Base-by-base conservation (phyloP, 2,329 filamentous ascomycete species). In the Calonectria fujianensis region DNA sequence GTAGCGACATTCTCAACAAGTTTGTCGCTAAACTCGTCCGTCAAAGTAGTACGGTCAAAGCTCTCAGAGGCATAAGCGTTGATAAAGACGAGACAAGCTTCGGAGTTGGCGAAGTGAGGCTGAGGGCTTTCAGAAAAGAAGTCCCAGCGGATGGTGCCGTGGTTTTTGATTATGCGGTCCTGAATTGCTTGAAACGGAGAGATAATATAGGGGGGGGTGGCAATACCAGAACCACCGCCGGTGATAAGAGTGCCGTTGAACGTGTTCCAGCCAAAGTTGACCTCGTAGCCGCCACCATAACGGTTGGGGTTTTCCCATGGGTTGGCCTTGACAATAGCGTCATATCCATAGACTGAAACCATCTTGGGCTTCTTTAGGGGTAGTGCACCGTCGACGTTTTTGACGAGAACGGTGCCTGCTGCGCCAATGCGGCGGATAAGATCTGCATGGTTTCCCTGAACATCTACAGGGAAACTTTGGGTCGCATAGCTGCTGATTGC, bases 31-130 rank as follows among this genome's bases (percentile, higher is more conserved):
- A 61, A 61, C 35, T 61, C 96, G 73, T 93, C 90, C 74, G 93
- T 89, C 96, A 96, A 98, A 0, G 98, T 88, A 0, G 96, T 98
- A 45, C 98, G 89, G 85, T 99, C 95, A 86, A 91, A 98, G 7
- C 95, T 96, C 85, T 98, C 97, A 68, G 96, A 96, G 4, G 94
- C 91, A 82, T 96, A 90, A 18, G 96, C 93, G 79, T 98, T 98
- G 81, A 95, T 96, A 80, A 98, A 98, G 13, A 98, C 96, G 52
- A 99, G 0, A 83, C 87, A 78, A 91, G 85, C 63, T 92, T 93
- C 82, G 94, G 83, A 86, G 88, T 82, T 88, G 93, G 80, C 84
- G 91, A 86, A 80, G 91, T 90, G 86, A 93, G 93, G 84, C 92
- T 88, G 16, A 94, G 88, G 75, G 80, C 93, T 93, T 84, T 94